Percentiles rank a stretch among this genome's conserved stretches.
Conservation (phyloP, 2,329 filamentous ascomycete species). For the Talaromyces albobiverticillius region DNA sequence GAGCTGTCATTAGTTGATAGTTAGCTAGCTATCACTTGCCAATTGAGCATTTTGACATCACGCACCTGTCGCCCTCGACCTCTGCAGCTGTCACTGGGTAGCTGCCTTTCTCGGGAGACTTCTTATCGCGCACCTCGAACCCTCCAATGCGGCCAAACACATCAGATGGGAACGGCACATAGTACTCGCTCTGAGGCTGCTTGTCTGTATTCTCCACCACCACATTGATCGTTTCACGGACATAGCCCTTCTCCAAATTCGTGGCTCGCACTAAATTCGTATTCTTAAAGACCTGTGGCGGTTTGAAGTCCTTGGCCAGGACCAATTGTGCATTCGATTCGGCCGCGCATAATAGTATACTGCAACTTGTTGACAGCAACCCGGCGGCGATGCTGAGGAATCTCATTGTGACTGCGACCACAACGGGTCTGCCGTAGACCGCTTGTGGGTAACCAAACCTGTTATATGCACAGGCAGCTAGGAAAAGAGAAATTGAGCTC, state of each 20-base stretch:
- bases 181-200: constrained; percentile 84
- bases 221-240: constrained; percentile 89
- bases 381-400: constrained; percentile 36
- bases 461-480: constrained; percentile 17
- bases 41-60: constrained; percentile 15
- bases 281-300: constrained; percentile 91
- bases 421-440: constrained; percentile 25
- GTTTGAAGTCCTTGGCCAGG: constrained; percentile 61
- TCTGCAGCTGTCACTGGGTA: constrained; percentile 71
- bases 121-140: constrained; percentile 90
- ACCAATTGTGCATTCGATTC: constrained; percentile 30
- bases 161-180: constrained; percentile 75
- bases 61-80: constrained; percentile 53
- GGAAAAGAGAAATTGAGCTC: constrained; percentile 15
- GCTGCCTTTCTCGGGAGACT: constrained; percentile 63
- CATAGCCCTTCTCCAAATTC: constrained; percentile 90
- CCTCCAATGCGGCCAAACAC: constrained; percentile 76
- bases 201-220: constrained; percentile 83
- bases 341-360: constrained; percentile 28
- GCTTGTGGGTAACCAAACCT: constrained; percentile 24
- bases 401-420: constrained; percentile 35
- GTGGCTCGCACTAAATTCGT: constrained; percentile 84
- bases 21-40: constrained; percentile 4
- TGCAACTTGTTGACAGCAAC: constrained; percentile 29
- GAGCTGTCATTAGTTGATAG: constrained; percentile 51